Conservation (phyloP, 306 rosid genomes). For the Bauhinia variegata region DNA sequence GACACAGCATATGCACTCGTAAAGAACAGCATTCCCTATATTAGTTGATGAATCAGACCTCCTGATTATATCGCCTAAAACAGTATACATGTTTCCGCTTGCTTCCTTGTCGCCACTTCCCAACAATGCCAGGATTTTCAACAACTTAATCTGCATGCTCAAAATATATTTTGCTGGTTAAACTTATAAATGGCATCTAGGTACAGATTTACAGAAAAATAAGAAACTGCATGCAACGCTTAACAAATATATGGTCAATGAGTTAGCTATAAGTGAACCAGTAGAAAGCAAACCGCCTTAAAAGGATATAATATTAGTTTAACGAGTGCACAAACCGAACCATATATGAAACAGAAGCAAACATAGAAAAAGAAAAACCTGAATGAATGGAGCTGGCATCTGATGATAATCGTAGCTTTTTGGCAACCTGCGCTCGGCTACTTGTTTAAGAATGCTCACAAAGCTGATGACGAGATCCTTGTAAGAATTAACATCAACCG, state of each 20-base stretch:
- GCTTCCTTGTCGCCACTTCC: constrained; percentile 90
- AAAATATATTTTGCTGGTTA: constrained; percentile 1
- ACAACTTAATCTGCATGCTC: constrained; percentile 76
- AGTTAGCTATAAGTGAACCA: background rate
- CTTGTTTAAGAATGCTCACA: constrained; percentile 87
- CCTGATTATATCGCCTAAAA: constrained; percentile 80
- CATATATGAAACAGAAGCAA: too few relatives aligned
- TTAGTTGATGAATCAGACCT: constrained; percentile 74
- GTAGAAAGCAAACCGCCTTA: background rate
- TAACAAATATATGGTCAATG: background rate
- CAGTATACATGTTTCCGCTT: constrained; percentile 85
- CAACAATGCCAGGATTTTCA: constrained; percentile 81
- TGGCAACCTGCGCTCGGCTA: constrained; percentile 83
- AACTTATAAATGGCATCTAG: constrained; percentile 5
- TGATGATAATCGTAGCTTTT: constrained; percentile 89
- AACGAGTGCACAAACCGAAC: background rate
- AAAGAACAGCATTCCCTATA: constrained; percentile 93
- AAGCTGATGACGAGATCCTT: constrained; percentile 88
- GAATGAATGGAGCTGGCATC: constrained; percentile 92
- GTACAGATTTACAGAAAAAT: background rate
- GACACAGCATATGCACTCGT: constrained; percentile 80
- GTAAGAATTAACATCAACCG: constrained; percentile 56
- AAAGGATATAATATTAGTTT: background rate
- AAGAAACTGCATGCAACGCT: constrained; percentile 18
- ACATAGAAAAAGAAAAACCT: constrained; percentile 43